Percentiles rank a stretch among this genome's conserved stretches.
Evolutionary conservation across 768 basidiomycete genomes (phyloP).

Genomic region (Boletus edulis): DNA sequence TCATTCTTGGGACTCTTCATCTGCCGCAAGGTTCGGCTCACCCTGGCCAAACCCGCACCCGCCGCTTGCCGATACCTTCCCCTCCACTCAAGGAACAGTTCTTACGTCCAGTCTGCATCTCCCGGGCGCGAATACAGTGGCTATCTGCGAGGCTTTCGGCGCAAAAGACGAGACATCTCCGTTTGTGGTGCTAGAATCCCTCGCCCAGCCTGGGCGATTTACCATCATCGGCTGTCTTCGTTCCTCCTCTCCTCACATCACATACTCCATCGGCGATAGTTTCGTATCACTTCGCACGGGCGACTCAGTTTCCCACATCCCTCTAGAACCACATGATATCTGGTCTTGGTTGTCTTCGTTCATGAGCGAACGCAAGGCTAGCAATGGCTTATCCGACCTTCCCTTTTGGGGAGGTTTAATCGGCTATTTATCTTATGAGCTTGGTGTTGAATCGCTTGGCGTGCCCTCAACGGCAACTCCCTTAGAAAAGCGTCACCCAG

Average conservation of each 20-base stretch:
- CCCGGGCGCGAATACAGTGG: constrained; percentile 40
- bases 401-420: constrained; percentile 87
- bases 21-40: constrained; percentile 41
- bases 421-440: constrained; percentile 77
- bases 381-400: constrained; percentile 46
- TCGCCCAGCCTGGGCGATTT: constrained; percentile 69
- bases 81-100: constrained; percentile 28
- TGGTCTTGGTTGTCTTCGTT: constrained; percentile 78
- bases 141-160: constrained; percentile 62
- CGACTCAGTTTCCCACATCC: constrained; percentile 33
- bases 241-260: constrained; percentile 54
- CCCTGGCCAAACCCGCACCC: constrained; percentile 55
- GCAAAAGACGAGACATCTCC: constrained; percentile 55
- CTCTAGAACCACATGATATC: constrained; percentile 51
- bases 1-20: constrained; percentile 40
- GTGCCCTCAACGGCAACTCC: constrained; percentile 37
- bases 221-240: constrained; percentile 68
- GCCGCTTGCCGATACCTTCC: constrained; percentile 14
- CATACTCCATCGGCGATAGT: constrained; percentile 50
- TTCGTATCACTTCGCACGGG: constrained; percentile 46
- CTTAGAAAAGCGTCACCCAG: constrained; percentile 50
- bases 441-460: constrained; percentile 59
- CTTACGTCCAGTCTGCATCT: constrained; percentile 41
- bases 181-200: constrained; percentile 75
- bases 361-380: constrained; percentile 52